Evolutionary conservation across 1,284 basidiomycete species (phyloP), one percentile per base, ranked within the genome.

Genomic region (Melampsora americana): DNA sequence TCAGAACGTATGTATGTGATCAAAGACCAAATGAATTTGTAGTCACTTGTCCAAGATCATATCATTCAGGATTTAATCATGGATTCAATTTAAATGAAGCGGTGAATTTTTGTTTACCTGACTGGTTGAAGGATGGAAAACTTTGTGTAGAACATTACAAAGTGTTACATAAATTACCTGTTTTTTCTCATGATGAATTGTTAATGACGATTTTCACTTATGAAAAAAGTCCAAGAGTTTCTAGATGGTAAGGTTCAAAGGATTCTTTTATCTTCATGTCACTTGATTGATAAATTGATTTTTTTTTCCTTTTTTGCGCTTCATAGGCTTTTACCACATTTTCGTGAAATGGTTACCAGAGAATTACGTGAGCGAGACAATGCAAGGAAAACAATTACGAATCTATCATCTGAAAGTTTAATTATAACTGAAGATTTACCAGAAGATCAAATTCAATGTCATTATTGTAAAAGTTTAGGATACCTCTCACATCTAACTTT

Each of bases 51-150:
- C 96, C 96, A 0, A 95, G 95, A 85, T 95, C 95, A 0, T 99
- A 98, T 84, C 96, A 99, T 84, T 92, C 93, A 77, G 96, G 95
- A 11, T 99, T 99, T 85, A 98, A 99, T 83, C 95, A 98, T 82
- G 95, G 95, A 64, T 86, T 98, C 81, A 99, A 98, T 84, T 93
- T 98, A 85, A 98, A 98, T 83, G 95, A 99, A 85, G 96, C 96
- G 0, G 96, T 99, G 82, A 99, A 99, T 84, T 99, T 99, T 83
- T 95, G 95, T 5, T 86, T 97, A 53, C 93, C 95, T 20, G 93
- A 98, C 83, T 99, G 96, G 96, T 85, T 99, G 69, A 86, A 89
- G 26, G 88, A 89, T 77, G 96, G 92, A 50, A 87, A 91, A 65
- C 91, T 92, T 78, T 96, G 93, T 81, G 92, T 94, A 18, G 87